Conservation (phyloP, 345 rosid species). For the Hypericum androsaemum region DNA sequence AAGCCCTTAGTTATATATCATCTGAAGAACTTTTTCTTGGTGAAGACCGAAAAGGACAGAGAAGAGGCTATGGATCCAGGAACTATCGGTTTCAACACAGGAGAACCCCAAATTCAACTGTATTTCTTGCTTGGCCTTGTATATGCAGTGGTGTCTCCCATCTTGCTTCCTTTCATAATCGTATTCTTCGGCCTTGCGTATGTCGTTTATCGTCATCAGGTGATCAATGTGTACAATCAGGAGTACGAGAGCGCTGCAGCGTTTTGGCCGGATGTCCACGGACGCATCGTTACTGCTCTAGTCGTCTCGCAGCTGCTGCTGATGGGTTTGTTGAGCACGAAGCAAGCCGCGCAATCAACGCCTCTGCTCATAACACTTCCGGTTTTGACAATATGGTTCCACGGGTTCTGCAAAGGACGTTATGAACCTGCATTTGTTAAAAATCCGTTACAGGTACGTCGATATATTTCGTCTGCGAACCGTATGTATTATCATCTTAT, state of each 20-base stretch:
- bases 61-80: conserved; percentile 99
- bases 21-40: conserved; percentile 68
- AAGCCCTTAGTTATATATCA: conserved; percentile 74
- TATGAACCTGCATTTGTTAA: conserved; percentile 67
- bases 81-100: conserved; percentile 79
- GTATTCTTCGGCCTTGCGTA: conserved; percentile 78
- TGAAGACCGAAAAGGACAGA: conserved; percentile 86
- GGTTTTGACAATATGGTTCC: conserved; percentile 68
- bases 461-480: not conserved
- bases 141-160: conserved; percentile 79
- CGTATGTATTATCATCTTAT: not conserved
- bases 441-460: conserved; percentile 70
- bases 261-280: conserved; percentile 91
- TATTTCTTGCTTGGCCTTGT: conserved; percentile 93
- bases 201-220: conserved; percentile 87
- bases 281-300: conserved; percentile 57
- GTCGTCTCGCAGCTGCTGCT: conserved; percentile 68
- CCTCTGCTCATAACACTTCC: conserved; percentile 82
- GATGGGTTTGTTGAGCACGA: conserved; percentile 81
- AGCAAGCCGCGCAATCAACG: conserved; percentile 82
- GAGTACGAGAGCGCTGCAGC: conserved; percentile 91
- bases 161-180: conserved; percentile 76
- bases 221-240: conserved; percentile 87
- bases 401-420: conserved; percentile 73
- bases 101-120: conserved; percentile 93